Conservation (phyloP, 352 stramenopile genomes). For the Globisporangium middletonii region DNA sequence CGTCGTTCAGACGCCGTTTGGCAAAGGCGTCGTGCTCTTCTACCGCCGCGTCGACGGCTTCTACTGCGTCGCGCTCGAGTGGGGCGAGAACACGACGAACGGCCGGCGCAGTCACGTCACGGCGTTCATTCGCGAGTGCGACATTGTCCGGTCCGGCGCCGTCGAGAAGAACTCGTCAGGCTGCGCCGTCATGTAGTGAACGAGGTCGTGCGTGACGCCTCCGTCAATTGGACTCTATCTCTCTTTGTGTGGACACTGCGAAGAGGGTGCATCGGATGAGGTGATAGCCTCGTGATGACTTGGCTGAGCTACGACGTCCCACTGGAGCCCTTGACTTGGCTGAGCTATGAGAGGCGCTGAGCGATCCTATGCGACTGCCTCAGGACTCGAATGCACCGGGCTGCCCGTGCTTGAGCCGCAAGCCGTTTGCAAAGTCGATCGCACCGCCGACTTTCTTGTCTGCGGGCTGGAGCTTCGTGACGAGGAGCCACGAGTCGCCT, state of each 20-base stretch:
- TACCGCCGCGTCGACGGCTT: conserved; percentile 55
- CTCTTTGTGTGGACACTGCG: too few species aligned
- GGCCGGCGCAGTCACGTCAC: conserved; percentile 40
- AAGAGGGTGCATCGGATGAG: too few species aligned
- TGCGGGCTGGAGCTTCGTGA: conserved; percentile 63
- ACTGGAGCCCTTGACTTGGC: too few species aligned
- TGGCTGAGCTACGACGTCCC: too few species aligned
- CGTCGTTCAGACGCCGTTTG: conserved; percentile 73
- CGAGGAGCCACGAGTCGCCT: conserved; percentile 47
- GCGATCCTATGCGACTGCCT: neutral
- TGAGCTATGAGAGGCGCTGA: too few species aligned
- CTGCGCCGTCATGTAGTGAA: conserved; percentile 66
- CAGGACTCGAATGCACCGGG: conserved; percentile 31
- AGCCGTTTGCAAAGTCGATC: conserved; percentile 78
- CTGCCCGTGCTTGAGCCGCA: conserved; percentile 62
- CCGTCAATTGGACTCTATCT: too few species aligned
- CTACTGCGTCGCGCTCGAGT: conserved; percentile 70
- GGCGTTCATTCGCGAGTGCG: conserved; percentile 50
- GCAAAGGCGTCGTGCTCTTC: conserved; percentile 59
- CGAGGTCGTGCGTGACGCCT: neutral
- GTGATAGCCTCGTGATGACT: too few species aligned
- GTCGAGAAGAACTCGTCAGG: conserved; percentile 55
- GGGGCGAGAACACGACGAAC: conserved; percentile 24
- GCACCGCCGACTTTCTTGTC: conserved; percentile 56
- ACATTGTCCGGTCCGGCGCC: conserved; percentile 44